Evolutionary conservation across 2,329 filamentous ascomycete genomes (phyloP).

Genomic region (Apiospora aurea): DNA sequence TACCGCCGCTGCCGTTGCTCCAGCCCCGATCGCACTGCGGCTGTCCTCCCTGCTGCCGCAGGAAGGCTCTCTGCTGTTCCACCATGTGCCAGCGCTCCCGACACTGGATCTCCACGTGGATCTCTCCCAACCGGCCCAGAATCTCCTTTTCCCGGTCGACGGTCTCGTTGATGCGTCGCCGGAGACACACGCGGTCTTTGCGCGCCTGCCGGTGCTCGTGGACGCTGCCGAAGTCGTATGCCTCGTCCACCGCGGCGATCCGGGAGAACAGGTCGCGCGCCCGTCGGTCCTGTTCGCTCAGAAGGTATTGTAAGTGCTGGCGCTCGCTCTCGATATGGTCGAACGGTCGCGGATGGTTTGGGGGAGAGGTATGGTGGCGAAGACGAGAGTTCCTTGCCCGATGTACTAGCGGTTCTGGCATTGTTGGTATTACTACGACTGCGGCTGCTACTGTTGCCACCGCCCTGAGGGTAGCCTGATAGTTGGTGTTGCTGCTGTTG

Average conservation of each 20-base stretch:
- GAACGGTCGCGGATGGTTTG: constrained; percentile 45
- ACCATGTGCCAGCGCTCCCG: constrained; percentile 49
- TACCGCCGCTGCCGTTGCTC: neutral
- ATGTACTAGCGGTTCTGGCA: neutral
- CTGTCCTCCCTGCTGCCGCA: constrained; percentile 15
- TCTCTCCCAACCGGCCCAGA: constrained; percentile 54
- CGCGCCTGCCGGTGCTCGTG: constrained; percentile 41
- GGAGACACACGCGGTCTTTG: constrained; percentile 52
- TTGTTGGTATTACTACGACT: neutral
- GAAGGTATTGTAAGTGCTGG: constrained; percentile 51
- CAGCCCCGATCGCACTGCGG: constrained; percentile 1
- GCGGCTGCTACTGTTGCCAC: neutral
- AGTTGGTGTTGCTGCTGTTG: neutral
- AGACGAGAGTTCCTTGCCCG: neutral
- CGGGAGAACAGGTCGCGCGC: constrained; percentile 46
- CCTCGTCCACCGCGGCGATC: constrained; percentile 48
- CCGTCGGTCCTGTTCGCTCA: constrained; percentile 50
- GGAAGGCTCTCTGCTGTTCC: constrained; percentile 31
- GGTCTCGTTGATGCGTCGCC: constrained; percentile 50
- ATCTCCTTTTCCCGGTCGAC: constrained; percentile 56
- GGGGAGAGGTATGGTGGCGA: no score
- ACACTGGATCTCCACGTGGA: constrained; percentile 57
- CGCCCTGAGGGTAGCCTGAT: neutral
- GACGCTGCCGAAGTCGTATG: constrained; percentile 33
- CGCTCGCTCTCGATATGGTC: constrained; percentile 54